A percentile compares a stretch with the other conserved stretches of the same genome.
Evolutionary conservation across 108 stramenopile genomes (phyloP).

Genomic region (Pseudonitzschia multistriata): DNA sequence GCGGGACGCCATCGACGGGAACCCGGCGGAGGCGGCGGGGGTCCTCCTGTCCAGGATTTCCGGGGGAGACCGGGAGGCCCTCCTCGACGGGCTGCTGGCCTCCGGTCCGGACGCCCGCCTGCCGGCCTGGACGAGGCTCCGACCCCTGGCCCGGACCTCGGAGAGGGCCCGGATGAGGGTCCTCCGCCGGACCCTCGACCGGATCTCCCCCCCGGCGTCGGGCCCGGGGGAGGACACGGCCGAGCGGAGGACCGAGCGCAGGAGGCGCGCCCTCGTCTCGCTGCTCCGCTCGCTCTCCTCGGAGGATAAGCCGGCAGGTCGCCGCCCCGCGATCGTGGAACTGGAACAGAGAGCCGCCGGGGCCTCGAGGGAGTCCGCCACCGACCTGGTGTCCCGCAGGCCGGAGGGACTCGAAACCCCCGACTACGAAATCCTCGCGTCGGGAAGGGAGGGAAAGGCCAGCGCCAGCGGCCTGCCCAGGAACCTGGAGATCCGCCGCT

Average conservation of each 20-base stretch:
- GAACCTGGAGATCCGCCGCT: conserved; percentile 72
- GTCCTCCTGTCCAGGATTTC: conserved; percentile 13
- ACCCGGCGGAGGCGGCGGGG: conserved; percentile 11
- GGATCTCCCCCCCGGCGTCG: conserved; percentile 40
- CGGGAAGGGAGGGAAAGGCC: conserved; percentile 6
- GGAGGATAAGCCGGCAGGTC: conserved; percentile 9
- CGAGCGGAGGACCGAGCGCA: conserved; percentile 21
- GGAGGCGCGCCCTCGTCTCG: conserved; percentile 48
- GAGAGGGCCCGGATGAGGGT: conserved; percentile 46
- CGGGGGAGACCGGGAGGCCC: conserved; percentile 6
- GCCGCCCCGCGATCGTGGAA: conserved; percentile 37
- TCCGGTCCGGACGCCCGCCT: conserved; percentile 28
- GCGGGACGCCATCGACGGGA: conserved; percentile 15
- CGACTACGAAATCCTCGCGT: conserved; percentile 57
- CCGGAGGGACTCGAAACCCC: conserved; percentile 83
- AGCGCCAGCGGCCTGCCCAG: background rate
- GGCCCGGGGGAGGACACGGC: conserved; percentile 17
- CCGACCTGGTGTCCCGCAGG: conserved; percentile 45
- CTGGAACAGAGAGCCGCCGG: conserved; percentile 39
- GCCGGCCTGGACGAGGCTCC: conserved; percentile 43
- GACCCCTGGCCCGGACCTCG: conserved; percentile 42
- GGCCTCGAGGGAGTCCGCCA: conserved; percentile 27
- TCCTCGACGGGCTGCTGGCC: conserved; percentile 26
- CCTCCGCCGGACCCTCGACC: conserved; percentile 45
- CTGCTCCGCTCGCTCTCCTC: conserved; percentile 38